Evolutionary conservation across 768 basidiomycete genomes (phyloP), one percentile per base, ranked within the genome.

Genomic region (Termitomyces sp.): DNA sequence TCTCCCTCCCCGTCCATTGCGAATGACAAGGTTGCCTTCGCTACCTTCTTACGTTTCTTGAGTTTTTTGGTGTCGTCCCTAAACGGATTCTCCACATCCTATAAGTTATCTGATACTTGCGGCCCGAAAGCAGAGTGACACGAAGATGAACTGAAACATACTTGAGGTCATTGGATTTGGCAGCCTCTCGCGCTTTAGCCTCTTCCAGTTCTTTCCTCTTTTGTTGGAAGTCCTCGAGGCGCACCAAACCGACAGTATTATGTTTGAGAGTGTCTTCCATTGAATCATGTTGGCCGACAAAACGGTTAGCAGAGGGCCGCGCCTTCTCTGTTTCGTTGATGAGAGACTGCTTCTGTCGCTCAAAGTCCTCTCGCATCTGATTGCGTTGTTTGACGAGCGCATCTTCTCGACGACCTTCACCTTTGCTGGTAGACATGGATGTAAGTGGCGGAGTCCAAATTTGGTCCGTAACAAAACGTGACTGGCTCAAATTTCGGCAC

Each of bases 261-360:
- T 92, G 81, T 79, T 96, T 97, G 50, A 98, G 80, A 7, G 85
- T 81, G 58, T 98, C 96, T 70, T 98, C 96, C 80, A 97, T 86
- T 5, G 91, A 92, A 68, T 98, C 95, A 72, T 92, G 85, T 70
- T 95, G 92, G 1, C 93, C 92, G 37, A 96, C 90, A 71, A 98
- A 98, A 59, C 95, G 89, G 68, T 89, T 87, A 3, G 84, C 74
- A 0, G 92, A 90, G 4, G 94, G 91, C 31, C 93, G 88, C 38
- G 91, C 87, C 71, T 95, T 95, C 76, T 96, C 92, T 2, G 94
- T 95, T 74, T 97, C 95, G 68, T 81, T 84, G 65, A 91, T 85
- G 69, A 94, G 84, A 45, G 80, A 81, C 67, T 88, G 84, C 64
- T 91, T 91, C 69, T 92, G 88, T 19, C 87, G 82, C 64, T 91